Conservation (phyloP, 2,329 filamentous ascomycete genomes). For the Ceratocystis eucalypticola region DNA sequence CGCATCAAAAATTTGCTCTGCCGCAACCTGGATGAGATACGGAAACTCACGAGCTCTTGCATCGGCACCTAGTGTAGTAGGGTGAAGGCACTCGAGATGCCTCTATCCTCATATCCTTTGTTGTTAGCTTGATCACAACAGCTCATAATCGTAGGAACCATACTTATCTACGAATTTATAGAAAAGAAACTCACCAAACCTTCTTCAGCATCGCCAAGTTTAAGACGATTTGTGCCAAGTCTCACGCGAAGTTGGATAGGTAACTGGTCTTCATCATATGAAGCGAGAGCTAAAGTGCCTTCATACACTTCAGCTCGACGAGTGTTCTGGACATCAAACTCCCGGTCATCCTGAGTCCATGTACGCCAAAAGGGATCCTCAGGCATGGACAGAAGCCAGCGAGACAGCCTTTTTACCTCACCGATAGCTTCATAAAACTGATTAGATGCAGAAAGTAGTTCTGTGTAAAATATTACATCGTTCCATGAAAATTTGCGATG, state of each 20-base stretch:
- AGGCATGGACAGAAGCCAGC: conserved; percentile 70
- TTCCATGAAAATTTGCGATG: conserved; percentile 50
- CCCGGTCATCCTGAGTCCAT: conserved; percentile 60
- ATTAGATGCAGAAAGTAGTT: conserved; percentile 56
- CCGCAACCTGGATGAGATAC: conserved; percentile 63
- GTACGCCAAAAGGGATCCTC: conserved; percentile 67
- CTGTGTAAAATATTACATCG: conserved; percentile 72
- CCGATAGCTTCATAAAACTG: conserved; percentile 52
- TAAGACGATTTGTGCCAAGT: conserved; percentile 69
- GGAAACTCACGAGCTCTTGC: conserved; percentile 41
- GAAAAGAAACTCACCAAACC: conserved; percentile 47
- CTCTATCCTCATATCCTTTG: conserved; percentile 20
- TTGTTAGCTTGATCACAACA: conserved; percentile 11
- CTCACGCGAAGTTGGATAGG: conserved; percentile 75
- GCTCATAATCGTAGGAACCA: not conserved
- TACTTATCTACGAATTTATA: not conserved
- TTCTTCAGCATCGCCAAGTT: conserved; percentile 54
- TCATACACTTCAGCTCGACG: conserved; percentile 50
- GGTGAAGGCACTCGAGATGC: conserved; percentile 59
- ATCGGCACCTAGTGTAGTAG: conserved; percentile 30
- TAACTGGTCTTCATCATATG: conserved; percentile 50
- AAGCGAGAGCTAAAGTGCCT: conserved; percentile 44
- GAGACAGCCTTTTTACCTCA: conserved; percentile 56
- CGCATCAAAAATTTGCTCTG: conserved; percentile 33
- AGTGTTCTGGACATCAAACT: conserved; percentile 67